Base-by-base conservation (phyloP, 2,329 filamentous ascomycete species). In the Balansia obtecta region DNA sequence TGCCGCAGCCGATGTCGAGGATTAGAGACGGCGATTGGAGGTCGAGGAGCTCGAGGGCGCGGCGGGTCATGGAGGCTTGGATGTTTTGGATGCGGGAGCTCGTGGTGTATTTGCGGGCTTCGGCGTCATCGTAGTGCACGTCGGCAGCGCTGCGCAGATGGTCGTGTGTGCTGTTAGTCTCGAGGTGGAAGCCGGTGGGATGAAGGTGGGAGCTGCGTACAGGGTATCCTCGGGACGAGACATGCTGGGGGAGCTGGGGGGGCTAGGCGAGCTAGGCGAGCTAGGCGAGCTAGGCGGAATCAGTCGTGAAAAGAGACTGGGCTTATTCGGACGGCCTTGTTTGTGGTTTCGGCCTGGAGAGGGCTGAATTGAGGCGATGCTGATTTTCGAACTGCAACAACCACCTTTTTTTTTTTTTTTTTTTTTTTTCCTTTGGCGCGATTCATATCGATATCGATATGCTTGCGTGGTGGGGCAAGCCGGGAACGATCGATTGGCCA, bases 21-120 rank as follows among this genome's bases (percentile, higher is more conserved):
- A 98, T 90, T 48, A 97, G 71, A 6, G 88, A 95, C 4, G 93
- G 87, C 0, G 75, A 71, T 42, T 76, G 71, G 43, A 98, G 83
- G 63, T 88, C 78, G 60, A 98, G 88, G 15, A 98, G 86, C 63
- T 93, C 85, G 55, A 98, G 86, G 34, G 93, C 93, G 51, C 93
- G 86, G 59, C 88, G 78, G 30, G 93, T 95, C 93, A 98, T 98
- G 55, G 82, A 80, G 0, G 90, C 86, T 68, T 98, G 93, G 60
- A 98, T 95, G 60, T 87, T 89, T 62, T 93, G 88, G 64, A 98
- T 97, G 56, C 93, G 88, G 4, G 89, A 95, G 56, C 83, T 91
- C 4, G 91, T 96, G 9, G 93, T 97, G 74, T 98, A 98, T 75
- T 97, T 97, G 65, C 87, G 85, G 33, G 93, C 91, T 75, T 96